These are phyloP conservation scores for Aspergillus sparsus DNA, from an alignment of 495 filamentous ascomycete species.

Conservation along the genomic window DNA sequence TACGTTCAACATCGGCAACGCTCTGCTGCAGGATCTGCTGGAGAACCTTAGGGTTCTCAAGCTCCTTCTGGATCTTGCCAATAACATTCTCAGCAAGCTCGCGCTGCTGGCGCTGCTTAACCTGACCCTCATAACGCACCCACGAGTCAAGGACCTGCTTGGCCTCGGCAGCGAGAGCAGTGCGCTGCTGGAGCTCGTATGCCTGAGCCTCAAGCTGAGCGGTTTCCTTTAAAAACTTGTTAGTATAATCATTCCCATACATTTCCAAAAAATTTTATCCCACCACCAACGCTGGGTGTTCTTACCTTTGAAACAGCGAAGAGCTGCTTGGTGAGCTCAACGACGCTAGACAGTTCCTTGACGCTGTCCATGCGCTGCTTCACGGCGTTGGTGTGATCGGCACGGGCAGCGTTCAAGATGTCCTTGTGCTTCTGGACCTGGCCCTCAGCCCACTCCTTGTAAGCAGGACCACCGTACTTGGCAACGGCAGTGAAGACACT, in stretches of 20 bases:
- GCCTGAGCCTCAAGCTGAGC: constrained; percentile 92
- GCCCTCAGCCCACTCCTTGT: constrained; percentile 85
- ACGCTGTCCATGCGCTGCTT: constrained; percentile 91
- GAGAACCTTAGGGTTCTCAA: constrained; percentile 93
- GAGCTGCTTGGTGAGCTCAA: constrained; percentile 93
- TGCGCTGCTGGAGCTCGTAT: constrained; percentile 95
- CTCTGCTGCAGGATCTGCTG: constrained; percentile 96
- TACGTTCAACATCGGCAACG: constrained; percentile 94
- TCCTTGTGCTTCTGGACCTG: constrained; percentile 86
- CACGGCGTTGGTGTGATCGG: constrained; percentile 93
- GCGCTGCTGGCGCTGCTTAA: constrained; percentile 96
- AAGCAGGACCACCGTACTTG: constrained; percentile 90
- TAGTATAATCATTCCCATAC: constrained; percentile 16
- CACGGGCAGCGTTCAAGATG: constrained; percentile 89
- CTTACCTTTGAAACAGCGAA: constrained; percentile 96
- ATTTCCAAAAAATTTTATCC: too few species aligned
- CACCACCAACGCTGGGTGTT: background rate
- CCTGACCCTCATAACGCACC: constrained; percentile 97
- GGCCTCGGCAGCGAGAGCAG: constrained; percentile 83
- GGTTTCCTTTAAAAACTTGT: constrained; percentile 71
- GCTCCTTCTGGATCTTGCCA: constrained; percentile 94
- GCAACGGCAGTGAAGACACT: constrained; percentile 85
- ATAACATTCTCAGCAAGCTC: constrained; percentile 93
- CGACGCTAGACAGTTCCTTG: constrained; percentile 85
- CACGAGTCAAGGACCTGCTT: constrained; percentile 95